Evolutionary conservation across 208 protist species (phyloP).

Genomic region (Leptomonas pyrrhocoris): DNA sequence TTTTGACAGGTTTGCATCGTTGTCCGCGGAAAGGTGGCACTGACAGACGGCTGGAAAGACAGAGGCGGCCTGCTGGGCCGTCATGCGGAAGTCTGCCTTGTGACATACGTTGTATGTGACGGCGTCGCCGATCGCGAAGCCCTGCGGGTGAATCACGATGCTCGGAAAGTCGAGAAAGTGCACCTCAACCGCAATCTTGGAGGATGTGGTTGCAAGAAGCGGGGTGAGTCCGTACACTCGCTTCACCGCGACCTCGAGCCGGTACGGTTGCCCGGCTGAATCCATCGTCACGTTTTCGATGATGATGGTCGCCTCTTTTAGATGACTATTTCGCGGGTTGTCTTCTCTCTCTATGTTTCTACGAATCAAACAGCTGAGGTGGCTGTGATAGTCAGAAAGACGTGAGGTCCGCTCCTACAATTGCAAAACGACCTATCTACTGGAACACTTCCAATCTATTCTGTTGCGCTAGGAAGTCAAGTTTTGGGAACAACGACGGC

Average conservation of each 20-base stretch:
- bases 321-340: background rate
- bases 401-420: too few species aligned
- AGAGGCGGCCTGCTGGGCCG: constrained; percentile 29
- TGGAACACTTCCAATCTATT: too few species aligned
- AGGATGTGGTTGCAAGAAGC: constrained; percentile 11
- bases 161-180: constrained; percentile 74
- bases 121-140: constrained; percentile 21
- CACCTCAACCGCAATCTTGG: constrained; percentile 42
- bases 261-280: constrained; percentile 34
- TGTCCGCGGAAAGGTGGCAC: constrained; percentile 36
- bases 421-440: too few species aligned
- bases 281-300: constrained; percentile 4
- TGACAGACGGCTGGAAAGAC: constrained; percentile 63
- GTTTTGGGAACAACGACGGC: too few species aligned
- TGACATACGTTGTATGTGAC: constrained; percentile 80
- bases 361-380: too few species aligned
- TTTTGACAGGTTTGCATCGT: background rate
- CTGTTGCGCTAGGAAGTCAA: too few species aligned
- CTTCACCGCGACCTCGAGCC: constrained; percentile 77
- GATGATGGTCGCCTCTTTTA: background rate
- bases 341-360: too few species aligned
- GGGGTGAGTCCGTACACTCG: constrained; percentile 54
- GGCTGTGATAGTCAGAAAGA: too few species aligned
- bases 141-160: constrained; percentile 63
- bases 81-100: constrained; percentile 78